Conservation (phyloP, 2,329 filamentous ascomycete species). For the Fusarium sterilihyphosum region DNA sequence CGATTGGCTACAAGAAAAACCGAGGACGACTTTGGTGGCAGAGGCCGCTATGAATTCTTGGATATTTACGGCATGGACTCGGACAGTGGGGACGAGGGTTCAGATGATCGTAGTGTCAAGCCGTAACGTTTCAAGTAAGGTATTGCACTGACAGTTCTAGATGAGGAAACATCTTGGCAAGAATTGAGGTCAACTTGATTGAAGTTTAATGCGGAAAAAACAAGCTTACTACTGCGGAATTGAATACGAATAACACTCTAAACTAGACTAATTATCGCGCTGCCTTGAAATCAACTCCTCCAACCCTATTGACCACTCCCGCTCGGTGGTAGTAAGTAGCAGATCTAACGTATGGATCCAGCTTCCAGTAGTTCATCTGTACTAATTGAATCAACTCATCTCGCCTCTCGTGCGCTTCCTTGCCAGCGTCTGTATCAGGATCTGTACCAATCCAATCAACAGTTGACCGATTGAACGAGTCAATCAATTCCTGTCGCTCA, state of each 20-base stretch:
- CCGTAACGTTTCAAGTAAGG: background rate
- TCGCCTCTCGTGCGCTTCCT: conserved; percentile 49
- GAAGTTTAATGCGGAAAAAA: background rate
- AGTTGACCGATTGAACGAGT: conserved; percentile 60
- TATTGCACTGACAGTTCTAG: background rate
- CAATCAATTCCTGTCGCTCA: conserved; percentile 62
- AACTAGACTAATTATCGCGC: conserved; percentile 17
- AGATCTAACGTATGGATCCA: conserved; percentile 75
- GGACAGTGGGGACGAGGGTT: background rate
- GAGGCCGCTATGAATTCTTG: background rate
- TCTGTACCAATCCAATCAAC: conserved; percentile 19
- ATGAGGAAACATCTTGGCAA: background rate
- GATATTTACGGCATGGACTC: background rate
- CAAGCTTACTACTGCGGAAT: background rate
- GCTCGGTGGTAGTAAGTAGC: conserved; percentile 36
- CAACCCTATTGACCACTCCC: conserved; percentile 24
- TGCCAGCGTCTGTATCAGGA: background rate
- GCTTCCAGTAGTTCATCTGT: conserved; percentile 72
- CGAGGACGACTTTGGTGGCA: background rate
- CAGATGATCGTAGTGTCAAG: background rate
- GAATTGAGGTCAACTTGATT: background rate
- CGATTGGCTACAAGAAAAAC: background rate
- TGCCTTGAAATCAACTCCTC: conserved; percentile 34
- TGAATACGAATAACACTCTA: background rate
- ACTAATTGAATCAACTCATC: conserved; percentile 61